These are phyloP conservation scores for Geum urbanum DNA, from an alignment of 306 rosid species.

Conservation along the genomic window DNA sequence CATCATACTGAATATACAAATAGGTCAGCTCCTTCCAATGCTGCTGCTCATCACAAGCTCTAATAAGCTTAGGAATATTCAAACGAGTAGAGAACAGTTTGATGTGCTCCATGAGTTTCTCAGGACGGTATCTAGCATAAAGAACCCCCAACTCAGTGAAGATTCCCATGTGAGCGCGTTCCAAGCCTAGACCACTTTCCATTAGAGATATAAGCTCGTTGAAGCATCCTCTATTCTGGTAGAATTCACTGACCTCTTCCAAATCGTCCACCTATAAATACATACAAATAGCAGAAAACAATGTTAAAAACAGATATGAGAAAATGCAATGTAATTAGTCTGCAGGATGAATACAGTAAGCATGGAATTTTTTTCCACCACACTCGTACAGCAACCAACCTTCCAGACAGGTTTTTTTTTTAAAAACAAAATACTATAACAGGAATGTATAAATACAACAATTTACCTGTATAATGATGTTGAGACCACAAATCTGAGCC, in stretches of 20 bases:
- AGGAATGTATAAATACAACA: neutral
- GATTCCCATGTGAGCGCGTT: constrained; percentile 99
- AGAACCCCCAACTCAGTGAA: constrained; percentile 96
- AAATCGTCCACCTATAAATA: constrained; percentile 86
- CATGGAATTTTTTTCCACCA: constrained; percentile 9
- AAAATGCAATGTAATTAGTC: constrained; percentile 3
- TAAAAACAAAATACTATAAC: neutral
- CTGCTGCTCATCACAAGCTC: constrained; percentile 99
- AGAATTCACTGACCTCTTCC: constrained; percentile 98
- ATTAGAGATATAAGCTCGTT: constrained; percentile 92
- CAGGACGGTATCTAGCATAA: constrained; percentile 98
- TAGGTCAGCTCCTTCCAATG: constrained; percentile 98
- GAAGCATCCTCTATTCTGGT: constrained; percentile 98
- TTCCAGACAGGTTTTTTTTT: too few species aligned
- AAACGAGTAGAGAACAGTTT: constrained; percentile 89
- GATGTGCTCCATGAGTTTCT: constrained; percentile 99
- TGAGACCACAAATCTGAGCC: constrained; percentile 98
- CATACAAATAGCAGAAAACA: constrained; percentile 17
- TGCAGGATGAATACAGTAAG: neutral
- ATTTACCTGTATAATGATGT: constrained; percentile 86
- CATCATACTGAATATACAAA: constrained; percentile 94
- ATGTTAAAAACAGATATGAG: constrained; percentile 7
- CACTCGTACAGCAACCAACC: neutral
- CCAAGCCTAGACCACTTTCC: constrained; percentile 99
- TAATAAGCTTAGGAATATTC: constrained; percentile 92